Conservation (phyloP, 2,329 filamentous ascomycete genomes). For the Tolypocladium capitatum region DNA sequence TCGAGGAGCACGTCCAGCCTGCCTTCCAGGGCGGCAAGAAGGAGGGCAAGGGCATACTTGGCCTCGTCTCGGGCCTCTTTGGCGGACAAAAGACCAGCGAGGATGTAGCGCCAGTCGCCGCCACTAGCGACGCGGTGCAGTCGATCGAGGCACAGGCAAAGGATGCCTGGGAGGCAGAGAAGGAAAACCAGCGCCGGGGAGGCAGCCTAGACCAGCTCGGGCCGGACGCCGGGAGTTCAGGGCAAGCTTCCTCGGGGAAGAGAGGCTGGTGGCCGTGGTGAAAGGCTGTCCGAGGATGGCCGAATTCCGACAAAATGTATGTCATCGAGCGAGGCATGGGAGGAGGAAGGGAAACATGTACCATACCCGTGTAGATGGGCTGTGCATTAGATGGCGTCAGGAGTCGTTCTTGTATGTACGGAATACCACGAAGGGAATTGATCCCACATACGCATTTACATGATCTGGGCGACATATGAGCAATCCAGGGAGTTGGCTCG, state of each 20-base stretch:
- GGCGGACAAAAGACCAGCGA: conserved; percentile 7
- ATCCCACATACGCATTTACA: conserved; percentile 4
- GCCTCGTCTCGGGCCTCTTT: conserved; percentile 18
- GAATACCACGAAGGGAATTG: conserved; percentile 13
- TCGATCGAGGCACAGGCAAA: conserved; percentile 25
- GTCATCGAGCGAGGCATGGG: conserved; percentile 4
- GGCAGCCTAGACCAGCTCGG: conserved; percentile 39
- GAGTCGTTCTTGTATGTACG: conserved; percentile 22
- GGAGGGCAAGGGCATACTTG: conserved; percentile 21
- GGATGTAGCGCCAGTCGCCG: conserved; percentile 2
- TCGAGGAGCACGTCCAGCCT: conserved; percentile 21
- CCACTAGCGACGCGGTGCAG: conserved; percentile 8
- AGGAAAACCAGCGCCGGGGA: conserved; percentile 34
- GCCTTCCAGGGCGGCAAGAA: conserved; percentile 14
- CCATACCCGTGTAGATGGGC: conserved; percentile 29
- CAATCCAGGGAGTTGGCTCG: neutral
- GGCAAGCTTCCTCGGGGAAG: conserved; percentile 20
- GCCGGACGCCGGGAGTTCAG: conserved; percentile 16
- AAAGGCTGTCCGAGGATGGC: conserved; percentile 6
- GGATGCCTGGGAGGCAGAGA: conserved; percentile 34
- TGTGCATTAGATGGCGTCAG: conserved; percentile 32
- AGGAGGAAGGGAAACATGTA: conserved; percentile 17
- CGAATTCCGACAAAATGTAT: neutral
- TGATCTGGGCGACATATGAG: neutral
- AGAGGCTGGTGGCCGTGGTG: conserved; percentile 36